A percentile compares a stretch with the other conserved stretches of the same genome.
Conservation (phyloP, 495 filamentous ascomycete species). For the Penicillium pulvis region DNA sequence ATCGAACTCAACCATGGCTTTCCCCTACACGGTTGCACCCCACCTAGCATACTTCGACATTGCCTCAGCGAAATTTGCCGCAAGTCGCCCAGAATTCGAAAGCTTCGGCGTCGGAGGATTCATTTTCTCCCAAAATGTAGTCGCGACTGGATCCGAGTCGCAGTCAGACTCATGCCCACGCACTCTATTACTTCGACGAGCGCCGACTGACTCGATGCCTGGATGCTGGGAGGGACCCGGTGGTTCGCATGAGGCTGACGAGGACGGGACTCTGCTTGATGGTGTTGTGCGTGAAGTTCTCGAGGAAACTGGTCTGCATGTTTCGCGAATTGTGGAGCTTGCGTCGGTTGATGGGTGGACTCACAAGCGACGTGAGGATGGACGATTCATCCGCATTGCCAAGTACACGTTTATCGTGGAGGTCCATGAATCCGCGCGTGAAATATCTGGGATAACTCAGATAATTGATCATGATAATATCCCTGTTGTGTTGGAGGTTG, state of each 20-base stretch:
- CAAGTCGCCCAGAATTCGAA: conserved; percentile 35
- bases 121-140: conserved; percentile 38
- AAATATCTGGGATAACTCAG: background rate
- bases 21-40: conserved; percentile 36
- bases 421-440: conserved; percentile 28
- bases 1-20: conserved; percentile 11
- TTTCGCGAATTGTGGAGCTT: conserved; percentile 45
- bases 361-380: conserved; percentile 20
- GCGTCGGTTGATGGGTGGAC: conserved; percentile 40
- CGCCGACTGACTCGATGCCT: conserved; percentile 45
- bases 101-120: conserved; percentile 42
- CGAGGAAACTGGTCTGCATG: conserved; percentile 61
- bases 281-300: conserved; percentile 56
- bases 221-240: conserved; percentile 62
- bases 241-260: conserved; percentile 46
- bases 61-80: conserved; percentile 36
- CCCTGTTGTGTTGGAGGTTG: conserved; percentile 36
- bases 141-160: background rate
- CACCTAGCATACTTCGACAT: conserved; percentile 42
- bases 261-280: conserved; percentile 55
- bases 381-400: conserved; percentile 18
- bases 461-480: conserved; percentile 28
- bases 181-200: conserved; percentile 57
- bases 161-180: conserved; percentile 12
- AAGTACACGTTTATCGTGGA: conserved; percentile 46